phyloP scores from a whole-genome alignment of 257 asterid genomes.

The Eucommia ulmoides region DNA sequence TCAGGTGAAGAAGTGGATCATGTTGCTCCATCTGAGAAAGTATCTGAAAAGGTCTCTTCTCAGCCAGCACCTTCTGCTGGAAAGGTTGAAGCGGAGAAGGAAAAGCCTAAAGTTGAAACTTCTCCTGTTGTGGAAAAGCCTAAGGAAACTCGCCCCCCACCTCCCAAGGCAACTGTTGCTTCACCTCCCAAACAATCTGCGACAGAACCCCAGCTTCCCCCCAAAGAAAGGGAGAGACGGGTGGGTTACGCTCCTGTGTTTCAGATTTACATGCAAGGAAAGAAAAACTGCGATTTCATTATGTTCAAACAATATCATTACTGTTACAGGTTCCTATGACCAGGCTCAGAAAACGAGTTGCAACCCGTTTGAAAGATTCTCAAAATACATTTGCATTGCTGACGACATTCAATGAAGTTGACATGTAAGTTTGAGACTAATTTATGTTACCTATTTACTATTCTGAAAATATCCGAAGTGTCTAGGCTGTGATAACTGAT shows the following conservation, averaged over 20 bases:
- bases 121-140: conserved; percentile 44
- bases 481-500: too few species aligned
- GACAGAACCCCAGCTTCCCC: conserved; percentile 87
- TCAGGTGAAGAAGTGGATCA: conserved; percentile 75
- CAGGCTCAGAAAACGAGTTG: conserved; percentile 90
- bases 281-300: conserved; percentile 3
- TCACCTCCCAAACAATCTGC: conserved; percentile 61
- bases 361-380: conserved; percentile 91
- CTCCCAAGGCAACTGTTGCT: conserved; percentile 16
- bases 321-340: conserved; percentile 86
- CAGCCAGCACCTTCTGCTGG: conserved; percentile 40
- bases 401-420: conserved; percentile 98
- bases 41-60: conserved; percentile 45
- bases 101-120: conserved; percentile 42
- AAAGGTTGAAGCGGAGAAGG: conserved; percentile 37
- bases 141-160: conserved; percentile 9
- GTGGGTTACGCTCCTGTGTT: too few species aligned
- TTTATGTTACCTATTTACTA: too few species aligned
- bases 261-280: too few species aligned
- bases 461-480: too few species aligned
- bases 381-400: conserved; percentile 93
- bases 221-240: conserved; percentile 93
- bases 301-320: conserved; percentile 4
- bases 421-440: conserved; percentile 62
- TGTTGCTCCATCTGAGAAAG: conserved; percentile 77